Percentiles rank a stretch among this genome's conserved stretches.
Conservation (phyloP, 2,329 filamentous ascomycete species). For the Periconia macrospinosa region DNA sequence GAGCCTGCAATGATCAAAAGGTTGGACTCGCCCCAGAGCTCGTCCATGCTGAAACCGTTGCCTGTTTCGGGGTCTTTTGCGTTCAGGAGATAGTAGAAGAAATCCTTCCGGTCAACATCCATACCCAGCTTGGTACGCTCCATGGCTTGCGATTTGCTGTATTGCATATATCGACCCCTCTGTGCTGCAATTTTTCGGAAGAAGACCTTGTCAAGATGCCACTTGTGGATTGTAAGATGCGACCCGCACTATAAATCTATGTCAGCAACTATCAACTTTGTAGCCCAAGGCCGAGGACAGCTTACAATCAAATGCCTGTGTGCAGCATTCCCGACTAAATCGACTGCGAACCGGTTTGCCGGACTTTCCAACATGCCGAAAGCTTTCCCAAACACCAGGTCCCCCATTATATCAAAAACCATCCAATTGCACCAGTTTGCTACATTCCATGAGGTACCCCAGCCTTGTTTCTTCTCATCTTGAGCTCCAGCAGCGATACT, state of each 20-base stretch:
- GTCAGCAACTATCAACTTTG: constrained; percentile 17
- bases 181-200: constrained; percentile 49
- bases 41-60: constrained; percentile 47
- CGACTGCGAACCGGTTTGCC: constrained; percentile 45
- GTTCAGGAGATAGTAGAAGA: constrained; percentile 52
- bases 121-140: constrained; percentile 47
- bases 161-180: constrained; percentile 46
- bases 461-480: constrained; percentile 33
- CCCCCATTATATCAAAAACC: constrained; percentile 56
- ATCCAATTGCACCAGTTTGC: constrained; percentile 50
- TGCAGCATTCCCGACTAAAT: constrained; percentile 48
- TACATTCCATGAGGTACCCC: constrained; percentile 48
- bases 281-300: constrained; percentile 1
- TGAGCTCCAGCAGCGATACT: constrained; percentile 10
- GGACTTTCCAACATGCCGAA: constrained; percentile 48
- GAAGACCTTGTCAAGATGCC: constrained; percentile 47
- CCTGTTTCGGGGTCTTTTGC: constrained; percentile 52
- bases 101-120: constrained; percentile 48
- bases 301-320: constrained; percentile 49
- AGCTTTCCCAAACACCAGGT: constrained; percentile 50
- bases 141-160: constrained; percentile 47
- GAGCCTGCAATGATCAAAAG: constrained; percentile 54
- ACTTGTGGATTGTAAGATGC: constrained; percentile 48
- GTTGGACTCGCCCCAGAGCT: constrained; percentile 54
- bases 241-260: constrained; percentile 42